Evolutionary conservation across 371 early-diverging fungal genomes (phyloP), one percentile per base, ranked within the genome.

Genomic region (Syncephalastrum racemosum): DNA sequence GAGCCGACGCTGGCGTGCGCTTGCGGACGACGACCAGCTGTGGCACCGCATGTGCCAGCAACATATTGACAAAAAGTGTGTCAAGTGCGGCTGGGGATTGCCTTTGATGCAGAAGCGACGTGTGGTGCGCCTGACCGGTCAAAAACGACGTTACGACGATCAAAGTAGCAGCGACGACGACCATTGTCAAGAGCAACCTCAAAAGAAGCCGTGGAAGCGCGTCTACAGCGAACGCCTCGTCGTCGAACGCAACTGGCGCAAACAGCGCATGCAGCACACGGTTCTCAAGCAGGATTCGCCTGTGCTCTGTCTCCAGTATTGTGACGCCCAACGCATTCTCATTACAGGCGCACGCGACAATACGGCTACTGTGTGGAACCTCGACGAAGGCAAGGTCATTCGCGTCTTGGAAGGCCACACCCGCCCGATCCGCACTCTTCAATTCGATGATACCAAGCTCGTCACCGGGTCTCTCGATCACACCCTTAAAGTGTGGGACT

Each of bases 21-120:
- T 94, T 20, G 91, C 96, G 0, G 93, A 97, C 59, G 94, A 94
- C 61, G 93, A 97, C 63, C 66, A 82, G 0, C 70, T 97, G 23
- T 97, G 98, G 98, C 91, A 95, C 54, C 77, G 90, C 44, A 92
- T 97, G 92, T 97, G 98, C 62, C 91, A 90, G 40, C 97, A 96
- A 71, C 98, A 97, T 63, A 96, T 97, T 55, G 94, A 95, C 73
- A 91, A 90, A 63, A 91, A 94, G 62, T 97, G 98, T 64, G 77
- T 79, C 36, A 96, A 90, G 64, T 97, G 98, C 66, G 98, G 98
- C 4, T 97, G 97, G 97, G 95, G 96, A 1, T 64, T 94, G 42
- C 95, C 94, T 15, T 64, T 90, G 46, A 70, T 94, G 23, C 66
- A 74, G 61, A 71, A 80, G 60, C 62, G 8, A 53, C 68, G 7